Base-by-base conservation (phyloP, 257 asterid species). In the Apocynum venetum region DNA sequence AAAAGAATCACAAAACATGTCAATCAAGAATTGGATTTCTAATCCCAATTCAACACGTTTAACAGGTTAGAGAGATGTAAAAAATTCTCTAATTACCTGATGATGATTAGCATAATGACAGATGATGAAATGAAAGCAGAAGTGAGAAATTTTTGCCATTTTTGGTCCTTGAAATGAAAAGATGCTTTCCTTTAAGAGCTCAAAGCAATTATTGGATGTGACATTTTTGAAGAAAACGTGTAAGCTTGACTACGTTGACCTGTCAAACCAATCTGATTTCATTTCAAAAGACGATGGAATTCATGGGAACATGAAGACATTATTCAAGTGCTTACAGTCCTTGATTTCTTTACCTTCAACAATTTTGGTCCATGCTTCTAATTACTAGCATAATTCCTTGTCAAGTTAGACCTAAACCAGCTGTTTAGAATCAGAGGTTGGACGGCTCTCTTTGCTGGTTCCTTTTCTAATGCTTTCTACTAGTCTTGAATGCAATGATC, bases 311-410 rank as follows among this genome's bases (percentile, higher is more conserved):
- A 15, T 38, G 46, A 19, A 8, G 78, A 76, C 84, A 74, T 15
- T 35, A 68, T 57, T 79, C 86, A 82, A 78, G 88, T 84, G 89
- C 76, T 67, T 57, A 36, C 69, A 38, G 64, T 64, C 57, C 6
- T 8, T 36, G 38, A 40, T 35, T 64, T 63, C 41, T 59, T 59
- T 9, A n/a, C 3, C 38, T 59, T 38, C 38, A 35, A 7, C 13
- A 59, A 53, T 0, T 55, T 25, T 8, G 31, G 31, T 25, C 4
- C 61, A 55, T 55, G 61, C 61, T 19, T 55, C 64, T 57, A 57
- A n/a, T 20, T 57, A 57, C 12, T 57, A 6, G 11, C 64, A 57
- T 20, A n/a, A 25, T 31, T 25, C 38, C 31, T 60, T 60, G 67
- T 60, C 67, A 25, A 60, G 35, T 2, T 2, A 7, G 41, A 1